Evolutionary conservation across 345 rosid genomes (phyloP).

Genomic region (Populus davidiana): DNA sequence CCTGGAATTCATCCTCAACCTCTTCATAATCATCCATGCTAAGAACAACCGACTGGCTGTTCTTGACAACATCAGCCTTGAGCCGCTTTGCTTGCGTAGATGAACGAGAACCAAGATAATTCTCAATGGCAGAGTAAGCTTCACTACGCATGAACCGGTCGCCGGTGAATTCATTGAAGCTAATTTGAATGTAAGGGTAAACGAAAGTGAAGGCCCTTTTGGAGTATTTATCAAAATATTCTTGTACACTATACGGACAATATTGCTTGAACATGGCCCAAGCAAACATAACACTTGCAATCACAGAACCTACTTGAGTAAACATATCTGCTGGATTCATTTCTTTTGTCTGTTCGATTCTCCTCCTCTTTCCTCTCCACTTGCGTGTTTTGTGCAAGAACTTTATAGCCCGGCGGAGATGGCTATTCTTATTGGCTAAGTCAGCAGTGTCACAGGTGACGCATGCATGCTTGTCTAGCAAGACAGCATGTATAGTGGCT

Average conservation of each 20-base stretch:
- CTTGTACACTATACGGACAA: neutral
- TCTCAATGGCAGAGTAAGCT: conserved; percentile 1
- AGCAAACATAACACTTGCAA: neutral
- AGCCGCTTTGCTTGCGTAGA: neutral
- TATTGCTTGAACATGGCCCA: conserved; percentile 5
- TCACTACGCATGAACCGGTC: conserved; percentile 2
- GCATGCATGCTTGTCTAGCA: too few species aligned
- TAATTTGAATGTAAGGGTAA: conserved; percentile 3
- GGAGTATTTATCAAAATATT: neutral
- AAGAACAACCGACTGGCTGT: neutral
- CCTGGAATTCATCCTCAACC: neutral
- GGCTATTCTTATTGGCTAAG: neutral
- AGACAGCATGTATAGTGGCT: too few species aligned
- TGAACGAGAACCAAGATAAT: neutral
- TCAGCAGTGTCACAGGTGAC: neutral
- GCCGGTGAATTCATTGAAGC: conserved; percentile 2
- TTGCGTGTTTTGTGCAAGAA: neutral
- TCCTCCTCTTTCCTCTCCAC: too few species aligned
- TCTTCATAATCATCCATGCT: conserved; percentile 9
- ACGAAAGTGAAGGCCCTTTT: neutral
- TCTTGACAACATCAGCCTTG: conserved; percentile 6
- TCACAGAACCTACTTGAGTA: neutral
- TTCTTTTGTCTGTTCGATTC: neutral
- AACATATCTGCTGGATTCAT: neutral
- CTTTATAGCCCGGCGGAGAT: neutral